Base-by-base conservation (phyloP, 768 basidiomycete genomes). In the Pleurotus citrinopileatus region DNA sequence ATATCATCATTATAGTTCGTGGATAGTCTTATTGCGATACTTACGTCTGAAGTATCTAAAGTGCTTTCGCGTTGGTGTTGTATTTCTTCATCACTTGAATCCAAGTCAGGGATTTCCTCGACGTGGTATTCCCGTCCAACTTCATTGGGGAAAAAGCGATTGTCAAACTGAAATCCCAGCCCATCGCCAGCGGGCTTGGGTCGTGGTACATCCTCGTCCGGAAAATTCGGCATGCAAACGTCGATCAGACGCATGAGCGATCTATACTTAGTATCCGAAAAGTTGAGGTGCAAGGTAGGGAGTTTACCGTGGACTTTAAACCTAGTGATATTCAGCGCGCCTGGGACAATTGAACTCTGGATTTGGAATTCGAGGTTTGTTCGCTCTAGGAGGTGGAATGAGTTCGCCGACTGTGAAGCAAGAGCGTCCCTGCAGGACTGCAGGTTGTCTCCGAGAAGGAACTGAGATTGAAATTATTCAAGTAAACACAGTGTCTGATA, bases 301-400 rank as follows among this genome's bases (percentile, higher is more conserved):
- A 99, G 73, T 55, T 86, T 87, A 6, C 95, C 97, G 0, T 92
- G 83, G 45, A 98, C 77, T 68, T 94, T 98, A 78, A 98, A 89
- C 34, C 89, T 81, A 1, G 94, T 82, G 43, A 98, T 79, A 59
- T 80, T 93, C 47, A 88, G 75, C 12, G 84, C 90, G 48, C 82
- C 83, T 0, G 92, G 89, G 27, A 97, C 86, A 59, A 98, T 98
- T 1, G 94, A 97, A 63, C 89, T 95, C 62, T 97, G 91, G 15
- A 97, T 82, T 63, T 86, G 81, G 44, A 98, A 81, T 59, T 89
- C 84, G 63, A 99, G 87, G 68, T 85, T 96, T 63, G 93, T 92
- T 42, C 92, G 83, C 72, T 98, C 97, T 37, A 99, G 72, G 47
- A 99, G 74, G 70, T 98, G 97, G 13, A 97, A 77, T 26, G 81